Evolutionary conservation across 2,329 filamentous ascomycete species (phyloP).

Genomic region (Elsinoe fawcettii): DNA sequence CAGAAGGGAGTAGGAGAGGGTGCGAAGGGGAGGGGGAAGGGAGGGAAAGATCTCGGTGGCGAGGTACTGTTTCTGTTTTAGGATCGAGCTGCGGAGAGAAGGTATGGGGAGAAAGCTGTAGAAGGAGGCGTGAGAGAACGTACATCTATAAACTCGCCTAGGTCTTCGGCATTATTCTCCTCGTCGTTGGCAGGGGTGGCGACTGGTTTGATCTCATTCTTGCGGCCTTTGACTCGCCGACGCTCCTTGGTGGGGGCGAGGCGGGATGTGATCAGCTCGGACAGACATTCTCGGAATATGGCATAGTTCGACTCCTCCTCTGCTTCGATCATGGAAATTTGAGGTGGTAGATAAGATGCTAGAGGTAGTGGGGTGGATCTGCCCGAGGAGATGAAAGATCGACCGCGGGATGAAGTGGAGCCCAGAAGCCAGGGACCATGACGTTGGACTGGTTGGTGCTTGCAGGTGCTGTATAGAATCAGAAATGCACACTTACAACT

Average conservation of each 20-base stretch:
- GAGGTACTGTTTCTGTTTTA: slow-evolving; percentile 52
- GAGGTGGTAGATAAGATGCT: not conserved
- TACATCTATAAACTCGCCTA: slow-evolving; percentile 71
- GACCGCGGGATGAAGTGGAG: not conserved
- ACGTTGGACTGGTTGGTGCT: not conserved
- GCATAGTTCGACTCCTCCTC: slow-evolving; percentile 51
- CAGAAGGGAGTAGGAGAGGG: slow-evolving; percentile 53
- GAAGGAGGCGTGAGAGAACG: not conserved
- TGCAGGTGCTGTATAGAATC: not conserved
- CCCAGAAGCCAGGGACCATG: not conserved
- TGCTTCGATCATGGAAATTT: slow-evolving; percentile 28
- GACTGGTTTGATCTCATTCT: slow-evolving; percentile 33
- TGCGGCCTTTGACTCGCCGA: slow-evolving; percentile 33
- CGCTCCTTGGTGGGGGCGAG: slow-evolving; percentile 47
- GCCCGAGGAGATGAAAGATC: not conserved
- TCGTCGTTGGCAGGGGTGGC: slow-evolving; percentile 17
- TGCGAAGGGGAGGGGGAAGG: slow-evolving; percentile 55
- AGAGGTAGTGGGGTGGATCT: not conserved
- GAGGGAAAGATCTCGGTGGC: slow-evolving; percentile 59
- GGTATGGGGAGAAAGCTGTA: not conserved
- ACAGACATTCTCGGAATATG: slow-evolving; percentile 66
- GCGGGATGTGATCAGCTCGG: slow-evolving; percentile 58
- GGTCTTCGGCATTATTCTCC: slow-evolving; percentile 52
- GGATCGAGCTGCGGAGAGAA: too few species aligned
- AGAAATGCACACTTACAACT: not conserved